Percentiles rank a stretch among this genome's conserved stretches.
Evolutionary conservation across 2,329 filamentous ascomycete genomes (phyloP).

Genomic region (Epichloe coenophiala): DNA sequence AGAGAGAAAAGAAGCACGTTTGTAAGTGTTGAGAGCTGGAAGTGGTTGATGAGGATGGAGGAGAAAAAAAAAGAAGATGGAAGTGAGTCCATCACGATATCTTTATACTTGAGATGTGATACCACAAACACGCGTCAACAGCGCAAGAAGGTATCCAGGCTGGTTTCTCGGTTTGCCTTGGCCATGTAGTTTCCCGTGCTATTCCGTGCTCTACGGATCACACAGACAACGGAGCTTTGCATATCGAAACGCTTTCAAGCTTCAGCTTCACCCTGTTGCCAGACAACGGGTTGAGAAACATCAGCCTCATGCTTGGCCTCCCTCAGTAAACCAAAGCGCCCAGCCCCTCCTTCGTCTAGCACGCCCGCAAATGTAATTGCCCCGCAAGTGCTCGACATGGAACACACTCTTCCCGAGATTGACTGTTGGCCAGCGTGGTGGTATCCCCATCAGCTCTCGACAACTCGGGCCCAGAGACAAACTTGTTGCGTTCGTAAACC

Average conservation of each 20-base stretch:
- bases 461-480: neutral
- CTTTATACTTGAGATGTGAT: constrained; percentile 3
- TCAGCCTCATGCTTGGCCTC: neutral
- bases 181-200: neutral
- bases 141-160: neutral
- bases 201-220: neutral
- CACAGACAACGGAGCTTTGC: neutral
- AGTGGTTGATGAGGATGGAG: constrained; percentile 2
- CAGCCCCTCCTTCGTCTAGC: neutral
- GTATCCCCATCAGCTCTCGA: neutral
- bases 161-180: neutral
- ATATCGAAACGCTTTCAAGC: neutral
- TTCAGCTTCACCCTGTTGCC: neutral
- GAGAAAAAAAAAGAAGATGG: neutral
- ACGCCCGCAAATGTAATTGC: neutral
- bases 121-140: neutral
- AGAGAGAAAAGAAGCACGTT: neutral
- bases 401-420: neutral
- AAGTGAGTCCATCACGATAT: neutral
- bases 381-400: neutral
- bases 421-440: neutral
- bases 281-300: neutral
- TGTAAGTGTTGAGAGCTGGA: neutral
- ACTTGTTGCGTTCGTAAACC: neutral
- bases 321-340: neutral